Evolutionary conservation across 495 filamentous ascomycete genomes (phyloP).

Genomic region (Penicillium egyptiacum): DNA sequence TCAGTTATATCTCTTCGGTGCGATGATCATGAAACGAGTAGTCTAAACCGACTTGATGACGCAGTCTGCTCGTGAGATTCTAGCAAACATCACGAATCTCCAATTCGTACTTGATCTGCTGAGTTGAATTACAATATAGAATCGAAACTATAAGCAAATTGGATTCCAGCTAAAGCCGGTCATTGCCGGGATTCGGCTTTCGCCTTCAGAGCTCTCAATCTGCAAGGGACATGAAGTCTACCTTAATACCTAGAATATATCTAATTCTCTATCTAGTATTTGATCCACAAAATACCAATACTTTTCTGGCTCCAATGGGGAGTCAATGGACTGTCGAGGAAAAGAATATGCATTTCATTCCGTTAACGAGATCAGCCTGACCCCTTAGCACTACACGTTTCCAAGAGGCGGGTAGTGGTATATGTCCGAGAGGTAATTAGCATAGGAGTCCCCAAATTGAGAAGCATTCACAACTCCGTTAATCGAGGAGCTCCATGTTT

Average conservation of each 20-base stretch:
- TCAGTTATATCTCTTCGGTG: conserved; percentile 1
- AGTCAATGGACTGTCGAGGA: neutral
- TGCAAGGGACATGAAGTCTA: neutral
- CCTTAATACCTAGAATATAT: neutral
- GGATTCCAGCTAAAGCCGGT: neutral
- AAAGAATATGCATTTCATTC: neutral
- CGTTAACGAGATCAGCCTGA: neutral
- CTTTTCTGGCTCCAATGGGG: neutral
- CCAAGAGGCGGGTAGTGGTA: neutral
- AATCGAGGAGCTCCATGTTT: conserved; percentile 51
- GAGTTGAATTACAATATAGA: neutral
- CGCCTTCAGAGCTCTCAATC: neutral
- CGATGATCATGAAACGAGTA: neutral
- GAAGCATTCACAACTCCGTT: conserved; percentile 32
- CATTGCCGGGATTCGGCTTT: neutral
- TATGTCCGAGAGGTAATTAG: neutral
- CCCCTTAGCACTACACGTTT: neutral
- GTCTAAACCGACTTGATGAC: neutral
- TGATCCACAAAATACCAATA: neutral
- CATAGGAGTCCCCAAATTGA: too few relatives aligned
- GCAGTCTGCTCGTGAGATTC: neutral
- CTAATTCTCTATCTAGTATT: neutral
- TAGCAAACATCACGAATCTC: too few relatives aligned
- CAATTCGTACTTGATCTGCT: neutral
- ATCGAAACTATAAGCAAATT: neutral